Evolutionary conservation across 805 yeast genomes (phyloP), one percentile per base, ranked within the genome.

Genomic region (Hanseniaspora nectarophila): DNA sequence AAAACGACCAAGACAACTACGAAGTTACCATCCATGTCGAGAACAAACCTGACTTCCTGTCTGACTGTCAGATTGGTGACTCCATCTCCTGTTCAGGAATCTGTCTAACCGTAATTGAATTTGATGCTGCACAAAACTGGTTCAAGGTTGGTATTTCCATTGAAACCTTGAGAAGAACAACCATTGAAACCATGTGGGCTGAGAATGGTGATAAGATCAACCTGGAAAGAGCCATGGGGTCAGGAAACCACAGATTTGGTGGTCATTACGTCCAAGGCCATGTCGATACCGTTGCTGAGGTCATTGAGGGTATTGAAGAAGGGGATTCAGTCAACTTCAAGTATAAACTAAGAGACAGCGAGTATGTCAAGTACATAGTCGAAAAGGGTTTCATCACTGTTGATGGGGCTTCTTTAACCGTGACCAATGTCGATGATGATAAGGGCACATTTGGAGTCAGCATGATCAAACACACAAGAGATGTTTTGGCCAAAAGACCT

Each of bases 221-320:
- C 63, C 71, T 90, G 56, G 99, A 92, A 66, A 73, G 99, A 54
- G 99, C 99, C 0, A 87, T 92, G 31, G 73, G 71, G 3, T 65
- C 61, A 45, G 79, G 80, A 13, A 86, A 85, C 50, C 85, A 80
- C 6, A 73, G 98, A 56, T 78, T 89, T 61, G 99, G 99, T 23
- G 99, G 99, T 0, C 99, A 92, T 66, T 78, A 90, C 57, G 99
- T 92, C 2, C 98, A 92, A 61, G 99, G 98, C 5, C 99, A 92
- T 69, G 87, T 92, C 28, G 99, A 92, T 64, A 85, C 96, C 0
- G 74, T 82, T 33, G 96, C 96, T 2, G 66, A 64, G 33, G 82
- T 90, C 37, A 73, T 74, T 1, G 64, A 67, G 0, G 72, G 67
- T 26, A 66, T 57, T 9, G 68, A 75, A 1, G 97, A 89, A 61